Percentiles rank a stretch among this genome's conserved stretches.
phyloP scores from a whole-genome alignment of 805 yeast genomes.

The Wickerhamiella shivajii region DNA sequence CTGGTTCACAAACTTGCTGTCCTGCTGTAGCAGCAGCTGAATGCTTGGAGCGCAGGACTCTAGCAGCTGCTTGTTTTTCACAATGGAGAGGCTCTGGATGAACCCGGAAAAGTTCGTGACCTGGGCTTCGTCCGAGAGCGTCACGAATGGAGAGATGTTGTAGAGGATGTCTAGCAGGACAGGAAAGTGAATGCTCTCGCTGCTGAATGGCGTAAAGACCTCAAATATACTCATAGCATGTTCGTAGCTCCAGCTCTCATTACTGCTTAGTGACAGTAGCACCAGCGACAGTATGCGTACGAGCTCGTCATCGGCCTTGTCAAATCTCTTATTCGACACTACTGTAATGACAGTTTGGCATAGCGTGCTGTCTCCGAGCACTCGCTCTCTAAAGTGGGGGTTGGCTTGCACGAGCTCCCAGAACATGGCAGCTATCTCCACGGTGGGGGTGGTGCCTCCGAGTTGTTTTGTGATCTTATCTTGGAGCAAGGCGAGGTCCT shows the following conservation, averaged over 20 bases:
- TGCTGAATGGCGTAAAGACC: slow-evolving; percentile 3
- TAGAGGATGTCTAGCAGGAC: slow-evolving; percentile 14
- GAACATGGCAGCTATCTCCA: slow-evolving; percentile 45
- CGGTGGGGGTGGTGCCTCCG: slow-evolving; percentile 17
- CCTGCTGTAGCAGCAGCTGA: too few relatives aligned
- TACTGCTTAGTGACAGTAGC: slow-evolving; percentile 11
- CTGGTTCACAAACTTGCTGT: too few relatives aligned
- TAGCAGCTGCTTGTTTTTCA: background rate
- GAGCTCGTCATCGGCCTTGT: slow-evolving; percentile 1
- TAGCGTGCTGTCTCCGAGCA: slow-evolving; percentile 24
- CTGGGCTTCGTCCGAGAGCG: slow-evolving; percentile 3
- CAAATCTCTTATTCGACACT: background rate
- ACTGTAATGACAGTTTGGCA: slow-evolving; percentile 4
- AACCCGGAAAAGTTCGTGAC: background rate
- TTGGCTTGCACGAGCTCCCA: slow-evolving; percentile 76
- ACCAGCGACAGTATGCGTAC: slow-evolving; percentile 10
- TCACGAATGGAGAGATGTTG: slow-evolving; percentile 14
- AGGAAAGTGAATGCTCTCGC: slow-evolving; percentile 9
- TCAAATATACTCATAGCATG: slow-evolving; percentile 8
- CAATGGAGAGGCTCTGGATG: slow-evolving; percentile 2
- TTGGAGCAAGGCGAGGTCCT: slow-evolving; percentile 25
- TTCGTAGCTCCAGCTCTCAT: slow-evolving; percentile 7
- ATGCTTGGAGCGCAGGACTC: slow-evolving; percentile 2
- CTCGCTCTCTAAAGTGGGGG: slow-evolving; percentile 24
- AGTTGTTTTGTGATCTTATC: slow-evolving; percentile 14